Evolutionary conservation across 306 rosid species (phyloP).

Genomic region (Vigna angularis): DNA sequence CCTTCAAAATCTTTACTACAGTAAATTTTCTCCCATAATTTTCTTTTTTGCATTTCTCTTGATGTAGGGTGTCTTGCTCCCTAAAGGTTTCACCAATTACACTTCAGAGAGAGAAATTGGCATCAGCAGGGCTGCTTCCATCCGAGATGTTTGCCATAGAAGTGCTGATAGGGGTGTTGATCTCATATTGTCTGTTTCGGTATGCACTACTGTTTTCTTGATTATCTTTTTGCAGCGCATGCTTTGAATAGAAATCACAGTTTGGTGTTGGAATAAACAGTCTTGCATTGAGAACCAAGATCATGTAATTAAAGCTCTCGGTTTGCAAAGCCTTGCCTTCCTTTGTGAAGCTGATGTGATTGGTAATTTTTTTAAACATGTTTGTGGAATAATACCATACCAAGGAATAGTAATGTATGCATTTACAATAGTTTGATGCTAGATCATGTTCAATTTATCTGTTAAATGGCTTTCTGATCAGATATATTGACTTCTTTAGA

Average conservation of each 20-base stretch:
- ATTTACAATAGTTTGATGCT: slow-evolving; percentile 10
- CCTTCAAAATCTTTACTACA: slow-evolving; percentile 15
- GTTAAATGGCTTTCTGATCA: slow-evolving; percentile 42
- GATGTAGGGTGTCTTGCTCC: slow-evolving; percentile 73
- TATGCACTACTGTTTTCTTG: slow-evolving; percentile 50
- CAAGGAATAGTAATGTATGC: slow-evolving; percentile 6
- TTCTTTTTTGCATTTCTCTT: slow-evolving; percentile 38
- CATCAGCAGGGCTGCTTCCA: slow-evolving; percentile 86
- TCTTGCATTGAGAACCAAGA: slow-evolving; percentile 86
- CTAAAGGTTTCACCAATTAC: slow-evolving; percentile 71
- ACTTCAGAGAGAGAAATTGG: slow-evolving; percentile 69
- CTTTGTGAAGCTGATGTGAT: slow-evolving; percentile 94
- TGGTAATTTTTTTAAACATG: slow-evolving; percentile 57
- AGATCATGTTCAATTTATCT: slow-evolving; percentile 16
- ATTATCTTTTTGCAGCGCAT: slow-evolving; percentile 43
- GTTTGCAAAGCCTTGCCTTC: slow-evolving; percentile 93
- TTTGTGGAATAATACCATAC: slow-evolving; percentile 11
- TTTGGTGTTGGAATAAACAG: slow-evolving; percentile 57
- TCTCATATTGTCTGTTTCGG: slow-evolving; percentile 94
- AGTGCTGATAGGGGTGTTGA: slow-evolving; percentile 95
- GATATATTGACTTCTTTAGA: slow-evolving; percentile 57
- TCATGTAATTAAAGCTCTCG: slow-evolving; percentile 79
- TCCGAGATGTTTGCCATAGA: slow-evolving; percentile 90
- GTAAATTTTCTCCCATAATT: slow-evolving; percentile 15
- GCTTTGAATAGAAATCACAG: slow-evolving; percentile 41